Evolutionary conservation across 768 basidiomycete species (phyloP), one percentile per base, ranked within the genome.

Genomic region (Boletellus sp.): DNA sequence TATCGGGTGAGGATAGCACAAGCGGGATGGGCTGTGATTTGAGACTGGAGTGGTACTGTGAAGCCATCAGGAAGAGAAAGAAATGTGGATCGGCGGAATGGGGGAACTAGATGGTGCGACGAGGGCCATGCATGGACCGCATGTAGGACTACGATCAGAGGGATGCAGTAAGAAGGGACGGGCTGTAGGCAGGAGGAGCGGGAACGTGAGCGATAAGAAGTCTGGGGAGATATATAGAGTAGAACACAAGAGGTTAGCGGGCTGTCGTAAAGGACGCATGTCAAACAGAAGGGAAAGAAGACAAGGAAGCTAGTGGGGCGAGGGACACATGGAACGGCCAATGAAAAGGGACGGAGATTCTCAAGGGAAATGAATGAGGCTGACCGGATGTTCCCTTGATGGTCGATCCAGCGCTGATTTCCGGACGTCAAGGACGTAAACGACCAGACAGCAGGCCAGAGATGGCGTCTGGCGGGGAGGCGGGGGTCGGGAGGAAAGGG

Each of bases 1-100:
- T 65, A 52, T 70, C 69, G 61, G 71, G 71, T 59, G 76, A 70
- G 52, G 76, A 72, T 19, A 77, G 72, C n/a, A 73, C 55, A 52
- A 67, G 60, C 42, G 61, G 49, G 57, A 69, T 60, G 51, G 70
- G 54, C 20, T 55, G 64, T 16, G 71, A 55, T 42, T 69, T 69
- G 35, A 63, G 59, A 59, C 61, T 66, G 57, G 60, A 62, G 57
- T 63, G 71, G 58, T 70, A 71, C 52, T 67, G 74, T 52, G 78
- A 69, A 45, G 72, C 60, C 73, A 78, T 76, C 54, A 70, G 73
- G 59, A 76, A 72, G 56, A 75, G 74, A 64, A 66, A 62, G 57
- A 67, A 67, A 56, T 71, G 64, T 8, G 64, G 41, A 54, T 67
- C 66, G 51, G 76, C 70, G 64, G 41, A 54, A 65, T 66, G 51